phyloP scores from a whole-genome alignment of 2,329 filamentous ascomycete species.

The Dactylellina cionopaga region DNA sequence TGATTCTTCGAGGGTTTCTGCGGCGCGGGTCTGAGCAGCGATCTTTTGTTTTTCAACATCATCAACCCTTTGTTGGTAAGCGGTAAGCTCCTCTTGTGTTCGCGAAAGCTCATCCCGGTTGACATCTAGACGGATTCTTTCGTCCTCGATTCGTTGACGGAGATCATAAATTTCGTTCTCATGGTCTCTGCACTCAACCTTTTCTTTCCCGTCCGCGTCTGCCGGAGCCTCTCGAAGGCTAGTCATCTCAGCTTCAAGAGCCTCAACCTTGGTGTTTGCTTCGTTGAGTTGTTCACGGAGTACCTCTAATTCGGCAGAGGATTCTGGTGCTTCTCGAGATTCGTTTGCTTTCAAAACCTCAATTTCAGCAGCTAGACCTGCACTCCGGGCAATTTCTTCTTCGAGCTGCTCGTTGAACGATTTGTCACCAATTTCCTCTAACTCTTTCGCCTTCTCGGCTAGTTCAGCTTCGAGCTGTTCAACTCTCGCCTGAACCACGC shows the following conservation, averaged over 20 bases:
- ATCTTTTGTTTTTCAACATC: slow-evolving; percentile 49
- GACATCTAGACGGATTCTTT: slow-evolving; percentile 38
- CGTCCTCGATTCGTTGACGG: slow-evolving; percentile 41
- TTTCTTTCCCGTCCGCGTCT: slow-evolving; percentile 3
- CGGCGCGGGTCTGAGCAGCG: slow-evolving; percentile 47
- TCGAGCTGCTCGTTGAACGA: slow-evolving; percentile 43
- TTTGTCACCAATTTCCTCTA: slow-evolving; percentile 41
- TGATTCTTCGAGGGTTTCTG: slow-evolving; percentile 46
- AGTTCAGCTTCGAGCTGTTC: slow-evolving; percentile 35
- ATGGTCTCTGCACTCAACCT: slow-evolving; percentile 28
- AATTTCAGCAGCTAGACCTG: slow-evolving; percentile 41
- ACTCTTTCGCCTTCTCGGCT: slow-evolving; percentile 20
- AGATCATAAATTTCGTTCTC: slow-evolving; percentile 48
- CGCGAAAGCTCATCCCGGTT: slow-evolving; percentile 38
- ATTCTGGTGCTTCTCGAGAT: slow-evolving; percentile 32
- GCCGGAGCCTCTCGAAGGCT: slow-evolving; percentile 25
- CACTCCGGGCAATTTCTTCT: slow-evolving; percentile 49
- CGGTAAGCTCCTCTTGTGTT: slow-evolving; percentile 42
- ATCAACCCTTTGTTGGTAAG: slow-evolving; percentile 40
- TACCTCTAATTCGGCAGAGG: slow-evolving; percentile 30
- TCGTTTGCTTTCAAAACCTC: slow-evolving; percentile 45
- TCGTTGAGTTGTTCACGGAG: slow-evolving; percentile 38
- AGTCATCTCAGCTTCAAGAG: slow-evolving; percentile 28
- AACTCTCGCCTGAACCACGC: slow-evolving; percentile 13
- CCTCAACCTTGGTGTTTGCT: slow-evolving; percentile 42